Conservation (phyloP, 306 rosid species). For the Quercus suber region DNA sequence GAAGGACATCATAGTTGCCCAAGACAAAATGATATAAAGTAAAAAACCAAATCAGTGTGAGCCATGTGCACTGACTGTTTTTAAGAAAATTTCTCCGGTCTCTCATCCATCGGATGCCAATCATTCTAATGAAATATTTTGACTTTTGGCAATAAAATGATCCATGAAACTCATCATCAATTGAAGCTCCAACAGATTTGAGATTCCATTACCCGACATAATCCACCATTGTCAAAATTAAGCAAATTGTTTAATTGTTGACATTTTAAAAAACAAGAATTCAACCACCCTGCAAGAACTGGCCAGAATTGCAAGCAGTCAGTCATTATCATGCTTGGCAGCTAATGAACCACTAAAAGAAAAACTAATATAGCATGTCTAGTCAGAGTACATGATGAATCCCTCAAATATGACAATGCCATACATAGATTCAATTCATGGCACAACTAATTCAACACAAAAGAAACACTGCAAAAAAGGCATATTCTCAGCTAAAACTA, state of each 20-base stretch:
- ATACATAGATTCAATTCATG: not conserved
- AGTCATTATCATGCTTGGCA: not conserved
- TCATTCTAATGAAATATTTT: not conserved
- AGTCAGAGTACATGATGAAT: not conserved
- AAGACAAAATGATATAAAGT: not conserved
- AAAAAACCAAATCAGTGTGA: not conserved
- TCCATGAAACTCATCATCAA: not conserved
- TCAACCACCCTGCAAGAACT: not conserved
- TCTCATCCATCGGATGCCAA: slow-evolving; percentile 32
- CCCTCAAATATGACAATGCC: not conserved
- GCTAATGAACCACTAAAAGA: not conserved
- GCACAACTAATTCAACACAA: slow-evolving; percentile 1
- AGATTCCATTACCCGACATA: not conserved
- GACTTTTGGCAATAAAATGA: not conserved
- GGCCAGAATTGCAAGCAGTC: not conserved
- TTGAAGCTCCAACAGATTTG: not conserved
- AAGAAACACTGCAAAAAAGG: slow-evolving; percentile 13
- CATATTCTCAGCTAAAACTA: slow-evolving; percentile 15
- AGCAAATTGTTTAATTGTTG: not conserved
- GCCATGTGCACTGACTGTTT: not conserved
- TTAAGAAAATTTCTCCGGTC: not conserved
- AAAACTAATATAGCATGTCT: not conserved
- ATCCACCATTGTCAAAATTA: not conserved
- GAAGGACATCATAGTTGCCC: not conserved
- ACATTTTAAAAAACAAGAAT: not conserved